Evolutionary conservation across 2,329 filamentous ascomycete genomes (phyloP), one percentile per base, ranked within the genome.

Genomic region (Fusarium oxysporum): DNA sequence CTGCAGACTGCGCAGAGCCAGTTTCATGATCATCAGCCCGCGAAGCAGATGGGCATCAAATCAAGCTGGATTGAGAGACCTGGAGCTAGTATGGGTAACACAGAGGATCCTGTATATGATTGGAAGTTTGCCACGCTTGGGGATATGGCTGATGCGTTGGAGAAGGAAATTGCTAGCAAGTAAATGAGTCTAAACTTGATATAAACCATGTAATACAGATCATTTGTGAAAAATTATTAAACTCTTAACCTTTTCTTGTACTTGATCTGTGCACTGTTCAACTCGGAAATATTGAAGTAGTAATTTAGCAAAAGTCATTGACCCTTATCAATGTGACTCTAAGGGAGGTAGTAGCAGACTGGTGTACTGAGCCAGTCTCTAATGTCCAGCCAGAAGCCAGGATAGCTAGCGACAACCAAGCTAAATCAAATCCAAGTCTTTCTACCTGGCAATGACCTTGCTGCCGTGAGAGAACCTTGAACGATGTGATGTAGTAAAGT

Each of bases 1-100:
- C 77, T 92, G 62, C 89, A 92, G 81, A 90, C 90, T 30, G 92
- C 92, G 17, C 91, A 93, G 81, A 92, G 90, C 71, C 86, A 93
- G 78, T 89, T 87, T 47, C 90, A 93, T 77, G 92, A 94, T 79
- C 92, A 94, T 81, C 85, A 87, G 37, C 90, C 92, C 0, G 90
- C 90, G 6, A 87, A 86, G 78, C 81, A 86, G 74, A 78, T 89
- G 55, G 91, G 88, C 0, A 80, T 94, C 48, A 85, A 84, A 74
- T 83, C 79, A 30, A 88, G 85, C 38, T 94, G 91, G 91, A 92
- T 93, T 73, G 85, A 84, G 58, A 82, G 89, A 28, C 81, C 82
- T 3, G 78, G 78, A 2, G 76, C 78, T 10, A 80, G 35, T 82
- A 83, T 30, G 85, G 40, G 82, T 80, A 78, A 81, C 81, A 61